Evolutionary conservation across 129 eudicot species (phyloP), one percentile per base, ranked within the genome.

Genomic region (Sambucus nigra): DNA sequence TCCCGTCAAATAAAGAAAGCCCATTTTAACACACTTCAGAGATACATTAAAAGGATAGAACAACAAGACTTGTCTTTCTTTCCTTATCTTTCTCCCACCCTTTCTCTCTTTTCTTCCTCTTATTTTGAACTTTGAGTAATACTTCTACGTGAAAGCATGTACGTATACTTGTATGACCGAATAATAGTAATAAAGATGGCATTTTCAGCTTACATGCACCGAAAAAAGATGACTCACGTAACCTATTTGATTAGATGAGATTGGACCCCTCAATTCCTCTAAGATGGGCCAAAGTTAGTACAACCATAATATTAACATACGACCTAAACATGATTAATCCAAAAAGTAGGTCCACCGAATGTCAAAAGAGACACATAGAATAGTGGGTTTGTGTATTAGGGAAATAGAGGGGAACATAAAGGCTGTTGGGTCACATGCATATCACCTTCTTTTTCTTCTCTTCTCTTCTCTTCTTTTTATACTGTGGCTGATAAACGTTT

Each of bases 351-450:
- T 47, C 53, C 55, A 73, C 55, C 51, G 44, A 76, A 60, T 56
- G 60, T 55, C 20, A 58, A 66, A 68, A 66, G 25, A 54, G 64
- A 33, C 59, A 71, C 35, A 53, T 33, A 52, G 61, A 52, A 27
- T 56, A 66, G 71, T 62, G 65, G 69, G 51, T 67, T 61, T 65
- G 25, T 49, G 12, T 46, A 32, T 33, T 22, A 55, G 59, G 64
- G 57, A 35, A 38, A 26, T 52, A 71, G 74, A 78, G 73, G 75
- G 85, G 80, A 75, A 76, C 84, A 78, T 65, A 75, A 83, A 83
- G 83, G 72, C 83, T 75, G 80, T 75, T 63, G 72, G 80, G 59
- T 75, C 83, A 83, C 94, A 84, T 80, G 94, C 88, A 80, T 48
- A 68, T 54, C 85, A 70, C 73, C 82, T 73, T 72, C 74, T 61